Conservation (phyloP, 1,284 basidiomycete species). For the Pisolithus thermaeus region DNA sequence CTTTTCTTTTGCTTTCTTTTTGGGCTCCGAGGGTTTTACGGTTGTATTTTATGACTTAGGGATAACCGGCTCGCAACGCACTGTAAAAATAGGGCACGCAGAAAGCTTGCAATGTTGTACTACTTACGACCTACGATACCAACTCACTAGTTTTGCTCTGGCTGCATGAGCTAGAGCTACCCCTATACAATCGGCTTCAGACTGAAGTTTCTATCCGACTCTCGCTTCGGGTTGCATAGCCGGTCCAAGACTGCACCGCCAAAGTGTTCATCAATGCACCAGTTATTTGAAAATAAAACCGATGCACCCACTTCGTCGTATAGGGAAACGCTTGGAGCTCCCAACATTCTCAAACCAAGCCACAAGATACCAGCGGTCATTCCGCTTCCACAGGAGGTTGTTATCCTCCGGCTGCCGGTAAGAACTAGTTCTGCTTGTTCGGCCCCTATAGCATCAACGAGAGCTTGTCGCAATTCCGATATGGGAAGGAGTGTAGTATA, state of each 20-base stretch:
- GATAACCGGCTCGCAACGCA: slow-evolving; percentile 1
- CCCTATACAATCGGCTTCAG: slow-evolving; percentile 7
- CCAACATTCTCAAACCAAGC: slow-evolving; percentile 75
- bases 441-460: slow-evolving; percentile 56
- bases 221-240: slow-evolving; percentile 64
- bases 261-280: slow-evolving; percentile 14
- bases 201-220: slow-evolving; percentile 54
- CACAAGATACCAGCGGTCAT: slow-evolving; percentile 96
- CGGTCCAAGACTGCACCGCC: slow-evolving; percentile 69
- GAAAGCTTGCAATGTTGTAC: slow-evolving; percentile 25
- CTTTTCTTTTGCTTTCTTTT: slow-evolving; percentile 3
- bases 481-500: slow-evolving; percentile 65
- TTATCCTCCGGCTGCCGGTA: slow-evolving; percentile 52
- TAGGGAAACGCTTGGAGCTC: slow-evolving; percentile 54
- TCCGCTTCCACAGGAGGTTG: slow-evolving; percentile 84
- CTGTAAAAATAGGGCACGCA: slow-evolving; percentile 18
- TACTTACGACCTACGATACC: slow-evolving; percentile 18
- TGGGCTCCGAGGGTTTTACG: slow-evolving; percentile 15
- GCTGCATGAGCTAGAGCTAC: neutral
- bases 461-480: slow-evolving; percentile 51
- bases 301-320: slow-evolving; percentile 74
- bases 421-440: slow-evolving; percentile 52
- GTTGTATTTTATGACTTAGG: slow-evolving; percentile 15
- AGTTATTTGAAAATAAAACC: slow-evolving; percentile 1
- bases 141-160: slow-evolving; percentile 8